Percentiles rank a stretch among this genome's conserved stretches.
Conservation (phyloP, 345 rosid species). For the Lepidium africanum region DNA sequence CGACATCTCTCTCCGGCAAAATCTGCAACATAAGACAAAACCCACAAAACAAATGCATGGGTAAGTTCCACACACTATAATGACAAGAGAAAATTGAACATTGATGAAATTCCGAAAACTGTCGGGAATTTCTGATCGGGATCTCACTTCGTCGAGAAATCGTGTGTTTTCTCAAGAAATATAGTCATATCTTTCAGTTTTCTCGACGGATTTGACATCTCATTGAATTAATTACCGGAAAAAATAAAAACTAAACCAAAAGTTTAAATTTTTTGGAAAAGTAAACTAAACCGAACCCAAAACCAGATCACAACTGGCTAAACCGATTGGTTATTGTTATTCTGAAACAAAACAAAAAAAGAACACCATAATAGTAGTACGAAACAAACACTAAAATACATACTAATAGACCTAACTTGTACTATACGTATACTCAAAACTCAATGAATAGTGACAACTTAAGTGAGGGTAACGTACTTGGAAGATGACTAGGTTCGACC, state of each 20-base stretch:
- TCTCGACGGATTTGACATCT: no score
- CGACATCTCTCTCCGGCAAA: conserved; percentile 52
- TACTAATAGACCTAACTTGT: background rate
- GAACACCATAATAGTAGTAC: background rate
- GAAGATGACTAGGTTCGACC: conserved; percentile 68
- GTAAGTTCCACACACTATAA: background rate
- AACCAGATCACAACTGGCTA: background rate
- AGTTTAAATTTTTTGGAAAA: no score
- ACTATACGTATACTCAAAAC: background rate
- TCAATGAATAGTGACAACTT: background rate
- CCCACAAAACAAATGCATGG: background rate
- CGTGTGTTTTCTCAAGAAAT: no score
- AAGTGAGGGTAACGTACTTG: conserved; percentile 35
- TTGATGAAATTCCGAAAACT: no score
- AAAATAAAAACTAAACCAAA: no score
- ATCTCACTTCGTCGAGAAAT: no score
- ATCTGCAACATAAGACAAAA: conserved; percentile 33
- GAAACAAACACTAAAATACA: background rate
- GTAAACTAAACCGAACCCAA: background rate
- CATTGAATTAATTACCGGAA: no score
- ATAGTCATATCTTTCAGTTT: no score
- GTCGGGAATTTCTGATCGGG: no score
- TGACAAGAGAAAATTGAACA: no score
- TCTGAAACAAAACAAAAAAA: background rate
- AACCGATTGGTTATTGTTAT: background rate